phyloP scores from a whole-genome alignment of 148 eudicot species.

The Simmondsia chinensis region DNA sequence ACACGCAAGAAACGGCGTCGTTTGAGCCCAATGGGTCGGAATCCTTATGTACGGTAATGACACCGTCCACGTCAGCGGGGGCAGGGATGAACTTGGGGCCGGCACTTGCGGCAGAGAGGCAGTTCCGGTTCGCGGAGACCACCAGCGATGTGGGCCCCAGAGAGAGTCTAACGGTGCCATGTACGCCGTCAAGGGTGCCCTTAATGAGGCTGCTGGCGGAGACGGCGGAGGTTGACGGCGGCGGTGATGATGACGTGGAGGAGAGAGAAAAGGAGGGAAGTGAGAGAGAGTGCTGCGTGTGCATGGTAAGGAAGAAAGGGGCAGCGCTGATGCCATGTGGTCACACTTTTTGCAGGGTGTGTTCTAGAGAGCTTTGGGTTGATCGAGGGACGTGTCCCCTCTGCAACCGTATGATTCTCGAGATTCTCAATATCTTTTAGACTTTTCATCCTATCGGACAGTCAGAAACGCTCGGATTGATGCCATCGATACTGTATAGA shows the following conservation, averaged over 20 bases:
- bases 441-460: no score
- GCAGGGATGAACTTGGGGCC: constrained; percentile 54
- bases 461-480: no score
- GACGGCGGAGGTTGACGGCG: constrained; percentile 37
- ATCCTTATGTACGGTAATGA: neutral
- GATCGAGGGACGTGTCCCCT: constrained; percentile 29
- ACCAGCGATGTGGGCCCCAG: neutral
- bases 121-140: constrained; percentile 21
- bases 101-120: constrained; percentile 71
- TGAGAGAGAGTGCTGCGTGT: constrained; percentile 24
- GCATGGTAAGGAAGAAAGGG: constrained; percentile 29
- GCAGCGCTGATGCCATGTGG: constrained; percentile 31
- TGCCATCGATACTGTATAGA: no score
- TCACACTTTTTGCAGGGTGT: constrained; percentile 24
- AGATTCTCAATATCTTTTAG: constrained; percentile 27
- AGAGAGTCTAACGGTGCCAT: constrained; percentile 4
- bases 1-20: neutral
- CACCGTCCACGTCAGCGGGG: constrained; percentile 1
- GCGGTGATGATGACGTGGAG: constrained; percentile 18
- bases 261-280: neutral
- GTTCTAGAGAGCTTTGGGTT: constrained; percentile 24
- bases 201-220: constrained; percentile 77
- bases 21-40: neutral
- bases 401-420: constrained; percentile 15
- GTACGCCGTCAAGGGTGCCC: constrained; percentile 58